A percentile compares a stretch with the other conserved stretches of the same genome.
Evolutionary conservation across 202 grass and related monocot species (phyloP).

Genomic region (Schoenoplectus triqueter): DNA sequence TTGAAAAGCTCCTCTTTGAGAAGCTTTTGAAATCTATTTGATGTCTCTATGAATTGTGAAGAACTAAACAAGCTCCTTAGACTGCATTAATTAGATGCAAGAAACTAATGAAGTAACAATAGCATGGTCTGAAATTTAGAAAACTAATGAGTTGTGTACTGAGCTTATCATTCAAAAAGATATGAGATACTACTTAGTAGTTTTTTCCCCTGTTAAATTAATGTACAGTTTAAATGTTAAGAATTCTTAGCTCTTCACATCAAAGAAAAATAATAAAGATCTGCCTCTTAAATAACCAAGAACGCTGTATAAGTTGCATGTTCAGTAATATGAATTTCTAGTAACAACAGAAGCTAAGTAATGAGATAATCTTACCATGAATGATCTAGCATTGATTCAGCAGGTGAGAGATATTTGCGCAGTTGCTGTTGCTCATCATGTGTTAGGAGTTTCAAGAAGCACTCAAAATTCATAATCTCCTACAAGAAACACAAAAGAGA

Average conservation of each 20-base stretch:
- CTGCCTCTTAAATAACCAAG: background rate
- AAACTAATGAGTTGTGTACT: background rate
- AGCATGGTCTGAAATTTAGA: background rate
- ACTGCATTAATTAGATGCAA: constrained; percentile 47
- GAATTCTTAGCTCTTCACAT: background rate
- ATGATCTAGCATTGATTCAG: constrained; percentile 48
- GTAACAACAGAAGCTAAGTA: background rate
- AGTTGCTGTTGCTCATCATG: constrained; percentile 62
- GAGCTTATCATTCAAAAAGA: background rate
- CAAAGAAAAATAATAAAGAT: background rate
- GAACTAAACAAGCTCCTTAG: constrained; percentile 62
- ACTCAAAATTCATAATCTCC: constrained; percentile 63
- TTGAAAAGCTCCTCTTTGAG: constrained; percentile 63
- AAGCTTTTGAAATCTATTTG: constrained; percentile 55
- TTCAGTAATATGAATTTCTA: background rate
- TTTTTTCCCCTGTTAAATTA: constrained; percentile 10
- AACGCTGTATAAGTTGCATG: background rate
- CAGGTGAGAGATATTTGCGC: constrained; percentile 63
- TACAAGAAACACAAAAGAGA: constrained; percentile 40
- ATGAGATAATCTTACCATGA: constrained; percentile 43
- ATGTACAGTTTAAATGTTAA: background rate
- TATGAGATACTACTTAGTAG: background rate
- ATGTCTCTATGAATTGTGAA: constrained; percentile 57
- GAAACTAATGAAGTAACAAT: background rate
- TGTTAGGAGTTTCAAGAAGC: constrained; percentile 56